Evolutionary conservation across 768 basidiomycete species (phyloP), one percentile per base, ranked within the genome.

Genomic region (Xerocomus potaroensis): DNA sequence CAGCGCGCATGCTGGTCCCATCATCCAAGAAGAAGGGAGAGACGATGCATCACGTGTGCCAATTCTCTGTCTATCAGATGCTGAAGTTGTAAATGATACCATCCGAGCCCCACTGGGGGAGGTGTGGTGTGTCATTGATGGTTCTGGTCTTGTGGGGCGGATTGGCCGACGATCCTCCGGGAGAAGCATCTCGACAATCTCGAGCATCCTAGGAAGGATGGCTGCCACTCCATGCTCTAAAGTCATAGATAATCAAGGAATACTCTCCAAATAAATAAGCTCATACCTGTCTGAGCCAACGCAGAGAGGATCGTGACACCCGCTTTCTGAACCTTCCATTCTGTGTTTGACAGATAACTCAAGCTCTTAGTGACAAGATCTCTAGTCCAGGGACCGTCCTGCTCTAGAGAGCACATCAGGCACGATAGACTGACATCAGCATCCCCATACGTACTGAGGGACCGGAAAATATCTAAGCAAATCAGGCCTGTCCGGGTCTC

Each of bases 1-100:
- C 31, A 62, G 23, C 10, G 61, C 61, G 23, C 53, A 62, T 16
- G 60, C 51, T 4, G 61, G 58, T 26, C 60, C 60, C 47, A 62
- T 10, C 58, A 62, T 55, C 51, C 43, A 45, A 4, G 61, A 56
- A 45, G 51, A 34, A 29, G 49, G 43, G 22, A 12, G 44, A 11
- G 35, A n/a, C 11, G 21, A 31, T 14, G 15, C 3, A 32, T 29
- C 21, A 1, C 18, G 6, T n/a, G n/a, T n/a, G n/a, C n/a, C n/a
- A n/a, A n/a, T n/a, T n/a, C n/a, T n/a, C n/a, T n/a, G n/a, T n/a
- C n/a, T n/a, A n/a, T n/a, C n/a, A n/a, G n/a, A n/a, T n/a, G n/a
- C n/a, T n/a, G n/a, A n/a, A n/a, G n/a, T n/a, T n/a, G n/a, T n/a
- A n/a, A 18, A 14, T 16, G 16, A 4, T 21, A 12, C 43, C 1